phyloP scores from a whole-genome alignment of 257 asterid genomes.

The Lavandula angustifolia region DNA sequence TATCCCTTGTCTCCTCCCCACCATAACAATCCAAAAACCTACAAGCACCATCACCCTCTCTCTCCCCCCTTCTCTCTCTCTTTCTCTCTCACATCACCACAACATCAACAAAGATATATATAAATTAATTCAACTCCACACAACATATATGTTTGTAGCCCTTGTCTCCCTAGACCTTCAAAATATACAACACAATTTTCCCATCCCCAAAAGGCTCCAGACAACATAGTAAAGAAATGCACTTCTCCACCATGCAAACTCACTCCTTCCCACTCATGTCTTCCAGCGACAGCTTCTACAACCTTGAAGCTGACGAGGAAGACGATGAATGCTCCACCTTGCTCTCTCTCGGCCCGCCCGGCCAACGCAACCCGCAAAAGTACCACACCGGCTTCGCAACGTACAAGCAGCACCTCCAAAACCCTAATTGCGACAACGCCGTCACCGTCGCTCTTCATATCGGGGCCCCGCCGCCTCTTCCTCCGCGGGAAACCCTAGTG shows the following conservation, averaged over 20 bases:
- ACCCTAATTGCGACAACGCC: conserved; percentile 38
- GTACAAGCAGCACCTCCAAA: conserved; percentile 33
- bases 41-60: conserved; percentile 22
- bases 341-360: conserved; percentile 83
- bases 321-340: conserved; percentile 57
- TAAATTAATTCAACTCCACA: background rate
- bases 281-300: conserved; percentile 36
- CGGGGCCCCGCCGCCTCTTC: conserved; percentile 47
- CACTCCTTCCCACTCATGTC: conserved; percentile 46
- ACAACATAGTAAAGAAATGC: background rate
- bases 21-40: conserved; percentile 37
- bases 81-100: background rate
- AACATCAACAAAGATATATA: background rate
- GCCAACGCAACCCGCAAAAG: conserved; percentile 41
- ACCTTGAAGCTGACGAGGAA: conserved; percentile 41
- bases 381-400: conserved; percentile 33
- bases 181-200: conserved; percentile 26
- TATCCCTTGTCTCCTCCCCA: conserved; percentile 45
- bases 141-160: conserved; percentile 30
- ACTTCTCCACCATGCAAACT: conserved; percentile 48
- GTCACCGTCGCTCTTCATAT: conserved; percentile 73
- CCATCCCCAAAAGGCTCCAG: conserved; percentile 15
- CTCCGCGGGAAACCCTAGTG: conserved; percentile 34
- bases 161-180: conserved; percentile 15
- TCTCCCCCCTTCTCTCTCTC: background rate